Percentiles rank a stretch among this genome's conserved stretches.
phyloP scores from a whole-genome alignment of 2,329 filamentous ascomycete genomes.

The Penicillium sp. region DNA sequence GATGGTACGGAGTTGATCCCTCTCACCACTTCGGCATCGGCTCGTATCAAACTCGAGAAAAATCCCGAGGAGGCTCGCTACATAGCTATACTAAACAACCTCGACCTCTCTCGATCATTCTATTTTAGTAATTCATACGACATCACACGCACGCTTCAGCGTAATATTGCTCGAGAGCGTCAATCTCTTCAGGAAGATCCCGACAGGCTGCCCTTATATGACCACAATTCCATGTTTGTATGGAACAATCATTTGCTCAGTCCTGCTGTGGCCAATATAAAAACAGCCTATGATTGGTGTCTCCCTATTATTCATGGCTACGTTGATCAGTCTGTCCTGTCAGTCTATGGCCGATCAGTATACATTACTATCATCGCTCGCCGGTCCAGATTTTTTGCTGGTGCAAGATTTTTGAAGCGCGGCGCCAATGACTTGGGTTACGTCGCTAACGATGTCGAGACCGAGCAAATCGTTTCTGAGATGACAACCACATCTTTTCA shows the following conservation, averaged over 20 bases:
- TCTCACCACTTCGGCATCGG: slow-evolving; percentile 65
- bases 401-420: slow-evolving; percentile 88
- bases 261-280: slow-evolving; percentile 66
- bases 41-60: slow-evolving; percentile 70
- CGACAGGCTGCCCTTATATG: slow-evolving; percentile 63
- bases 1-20: slow-evolving; percentile 91
- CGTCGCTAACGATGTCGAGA: slow-evolving; percentile 98
- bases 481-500: slow-evolving; percentile 94
- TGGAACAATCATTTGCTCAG: slow-evolving; percentile 91
- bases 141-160: slow-evolving; percentile 84
- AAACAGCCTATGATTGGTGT: slow-evolving; percentile 91
- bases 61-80: slow-evolving; percentile 89
- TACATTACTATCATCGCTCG: slow-evolving; percentile 93
- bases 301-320: slow-evolving; percentile 93
- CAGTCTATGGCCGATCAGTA: slow-evolving; percentile 80
- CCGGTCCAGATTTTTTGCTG: slow-evolving; percentile 88
- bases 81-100: slow-evolving; percentile 79
- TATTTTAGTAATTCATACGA: slow-evolving; percentile 99
- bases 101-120: slow-evolving; percentile 86
- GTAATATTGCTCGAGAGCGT: slow-evolving; percentile 82
- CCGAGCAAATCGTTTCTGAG: slow-evolving; percentile 96
- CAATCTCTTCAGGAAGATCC: slow-evolving; percentile 63
- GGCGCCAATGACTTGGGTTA: slow-evolving; percentile 92
- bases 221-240: slow-evolving; percentile 94
- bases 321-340: slow-evolving; percentile 82